phyloP scores from a whole-genome alignment of 2,329 filamentous ascomycete genomes.

The Mariannaea elegans region DNA sequence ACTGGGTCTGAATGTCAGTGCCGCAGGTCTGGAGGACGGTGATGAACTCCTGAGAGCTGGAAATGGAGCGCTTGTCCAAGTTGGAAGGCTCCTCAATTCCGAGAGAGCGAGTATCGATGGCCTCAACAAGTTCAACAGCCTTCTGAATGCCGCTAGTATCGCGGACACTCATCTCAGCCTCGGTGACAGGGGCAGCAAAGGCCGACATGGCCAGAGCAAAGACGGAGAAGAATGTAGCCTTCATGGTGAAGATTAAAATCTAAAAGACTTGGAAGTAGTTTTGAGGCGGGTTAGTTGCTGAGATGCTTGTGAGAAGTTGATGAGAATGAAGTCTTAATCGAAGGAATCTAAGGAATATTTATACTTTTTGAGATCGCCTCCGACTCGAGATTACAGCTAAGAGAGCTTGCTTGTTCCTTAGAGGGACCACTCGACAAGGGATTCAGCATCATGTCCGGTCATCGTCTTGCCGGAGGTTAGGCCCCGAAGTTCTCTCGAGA shows the following conservation, averaged over 20 bases:
- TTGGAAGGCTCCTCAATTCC: background rate
- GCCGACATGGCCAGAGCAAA: conserved; percentile 29
- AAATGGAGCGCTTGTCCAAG: conserved; percentile 4
- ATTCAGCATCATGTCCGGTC: too few species aligned
- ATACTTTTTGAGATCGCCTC: too few species aligned
- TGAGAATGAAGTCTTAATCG: background rate
- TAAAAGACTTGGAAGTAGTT: background rate
- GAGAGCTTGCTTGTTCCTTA: too few species aligned
- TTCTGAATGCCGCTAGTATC: conserved; percentile 1
- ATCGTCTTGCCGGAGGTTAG: too few species aligned
- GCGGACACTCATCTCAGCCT: conserved; percentile 6
- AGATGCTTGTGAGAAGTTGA: background rate
- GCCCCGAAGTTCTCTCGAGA: too few species aligned
- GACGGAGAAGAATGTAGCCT: conserved; percentile 29
- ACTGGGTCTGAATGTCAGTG: background rate
- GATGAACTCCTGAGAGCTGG: background rate
- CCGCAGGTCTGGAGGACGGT: background rate
- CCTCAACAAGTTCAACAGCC: background rate
- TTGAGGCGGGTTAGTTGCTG: background rate
- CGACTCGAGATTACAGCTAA: too few species aligned
- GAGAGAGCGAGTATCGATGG: background rate
- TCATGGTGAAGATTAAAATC: conserved; percentile 25
- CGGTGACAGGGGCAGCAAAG: conserved; percentile 24
- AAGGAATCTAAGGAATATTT: too few species aligned
- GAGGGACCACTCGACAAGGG: too few species aligned